Evolutionary conservation across 768 basidiomycete species (phyloP).

Genomic region (Tylopilus intermedius): DNA sequence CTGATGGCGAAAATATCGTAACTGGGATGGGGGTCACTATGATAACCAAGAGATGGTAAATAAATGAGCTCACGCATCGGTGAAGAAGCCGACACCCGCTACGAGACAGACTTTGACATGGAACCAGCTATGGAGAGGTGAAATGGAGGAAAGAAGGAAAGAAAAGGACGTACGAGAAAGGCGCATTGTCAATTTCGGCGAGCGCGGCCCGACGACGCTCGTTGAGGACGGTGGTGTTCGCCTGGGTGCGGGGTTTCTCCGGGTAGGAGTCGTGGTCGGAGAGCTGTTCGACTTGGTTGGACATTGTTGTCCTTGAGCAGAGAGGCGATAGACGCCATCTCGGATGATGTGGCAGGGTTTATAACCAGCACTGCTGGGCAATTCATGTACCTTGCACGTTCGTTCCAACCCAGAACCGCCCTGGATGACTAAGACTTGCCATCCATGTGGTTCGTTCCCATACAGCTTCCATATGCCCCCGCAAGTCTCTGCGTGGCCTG

Average conservation of each 20-base stretch:
- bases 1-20: slow-evolving; percentile 91
- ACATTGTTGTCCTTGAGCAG: slow-evolving; percentile 11
- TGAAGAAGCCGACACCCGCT: slow-evolving; percentile 87
- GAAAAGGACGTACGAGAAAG: slow-evolving; percentile 59
- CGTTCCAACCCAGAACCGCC: neutral
- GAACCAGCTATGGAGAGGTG: slow-evolving; percentile 54
- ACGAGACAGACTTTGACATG: slow-evolving; percentile 72
- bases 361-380: neutral
- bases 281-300: slow-evolving; percentile 17
- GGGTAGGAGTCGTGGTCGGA: slow-evolving; percentile 30
- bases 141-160: neutral
- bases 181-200: slow-evolving; percentile 81
- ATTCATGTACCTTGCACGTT: slow-evolving; percentile 30
- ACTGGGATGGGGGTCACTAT: slow-evolving; percentile 10
- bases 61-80: slow-evolving; percentile 57
- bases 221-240: slow-evolving; percentile 45
- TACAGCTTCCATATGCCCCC: no score
- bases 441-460: no score
- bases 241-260: slow-evolving; percentile 15
- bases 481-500: no score
- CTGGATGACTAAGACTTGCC: no score
- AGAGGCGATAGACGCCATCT: neutral
- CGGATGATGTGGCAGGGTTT: neutral
- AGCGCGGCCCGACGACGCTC: slow-evolving; percentile 77
- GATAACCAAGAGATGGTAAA: neutral